Evolutionary conservation across 2,329 filamentous ascomycete species (phyloP).

Genomic region (Magnaporthales sp.): DNA sequence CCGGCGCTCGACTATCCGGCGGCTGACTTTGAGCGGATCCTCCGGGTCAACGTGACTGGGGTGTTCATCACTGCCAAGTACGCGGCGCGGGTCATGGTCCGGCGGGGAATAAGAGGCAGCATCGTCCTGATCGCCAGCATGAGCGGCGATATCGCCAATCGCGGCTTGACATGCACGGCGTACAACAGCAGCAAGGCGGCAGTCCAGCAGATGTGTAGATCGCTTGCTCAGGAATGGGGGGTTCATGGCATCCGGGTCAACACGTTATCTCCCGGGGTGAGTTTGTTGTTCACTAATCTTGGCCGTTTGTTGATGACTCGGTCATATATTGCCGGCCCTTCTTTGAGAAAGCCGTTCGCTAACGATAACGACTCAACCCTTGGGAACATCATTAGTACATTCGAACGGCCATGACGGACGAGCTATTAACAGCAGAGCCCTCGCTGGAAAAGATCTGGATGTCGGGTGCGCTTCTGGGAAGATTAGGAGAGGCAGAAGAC

Average conservation of each 20-base stretch:
- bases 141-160: slow-evolving; percentile 40
- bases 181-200: slow-evolving; percentile 62
- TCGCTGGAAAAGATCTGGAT: slow-evolving; percentile 54
- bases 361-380: background rate
- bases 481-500: slow-evolving; percentile 47
- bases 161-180: slow-evolving; percentile 57
- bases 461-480: slow-evolving; percentile 64
- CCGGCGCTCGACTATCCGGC: slow-evolving; percentile 58
- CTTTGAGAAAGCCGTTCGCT: background rate
- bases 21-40: slow-evolving; percentile 48
- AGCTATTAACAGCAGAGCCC: slow-evolving; percentile 46
- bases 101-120: slow-evolving; percentile 30
- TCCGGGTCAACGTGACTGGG: slow-evolving; percentile 63
- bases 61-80: slow-evolving; percentile 64
- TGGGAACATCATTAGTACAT: slow-evolving; percentile 34
- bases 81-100: slow-evolving; percentile 52
- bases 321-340: background rate
- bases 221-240: slow-evolving; percentile 56
- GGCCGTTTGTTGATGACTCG: background rate
- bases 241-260: slow-evolving; percentile 55
- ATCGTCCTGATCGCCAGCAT: slow-evolving; percentile 51
- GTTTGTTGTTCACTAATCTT: background rate
- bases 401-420: slow-evolving; percentile 57
- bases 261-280: slow-evolving; percentile 48
- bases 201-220: slow-evolving; percentile 53